Percentiles rank a stretch among this genome's conserved stretches.
Conservation (phyloP, 352 stramenopile genomes). For the Globisporangium carolinianum region DNA sequence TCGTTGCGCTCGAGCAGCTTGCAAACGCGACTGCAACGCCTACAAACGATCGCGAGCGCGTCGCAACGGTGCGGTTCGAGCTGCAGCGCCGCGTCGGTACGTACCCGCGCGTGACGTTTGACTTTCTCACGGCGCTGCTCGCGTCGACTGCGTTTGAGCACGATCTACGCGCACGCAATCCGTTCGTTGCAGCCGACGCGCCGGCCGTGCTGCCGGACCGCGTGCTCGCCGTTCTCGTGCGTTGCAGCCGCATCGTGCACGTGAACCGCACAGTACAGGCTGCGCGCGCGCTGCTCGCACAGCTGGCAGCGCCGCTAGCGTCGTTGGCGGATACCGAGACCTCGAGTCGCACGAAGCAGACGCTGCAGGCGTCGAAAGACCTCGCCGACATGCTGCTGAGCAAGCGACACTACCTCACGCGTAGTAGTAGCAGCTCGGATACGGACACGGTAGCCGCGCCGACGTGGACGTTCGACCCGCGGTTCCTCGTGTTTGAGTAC, state of each 20-base stretch:
- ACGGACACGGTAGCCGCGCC: slow-evolving; percentile 12
- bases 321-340: not conserved
- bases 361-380: slow-evolving; percentile 76
- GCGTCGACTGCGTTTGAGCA: slow-evolving; percentile 47
- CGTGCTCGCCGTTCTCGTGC: slow-evolving; percentile 54
- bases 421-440: not conserved
- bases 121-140: slow-evolving; percentile 73
- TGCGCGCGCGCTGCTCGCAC: slow-evolving; percentile 22
- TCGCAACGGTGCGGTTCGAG: slow-evolving; percentile 42
- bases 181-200: slow-evolving; percentile 30
- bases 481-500: slow-evolving; percentile 99
- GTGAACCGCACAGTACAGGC: slow-evolving; percentile 71
- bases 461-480: slow-evolving; percentile 91
- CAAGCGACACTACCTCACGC: slow-evolving; percentile 66
- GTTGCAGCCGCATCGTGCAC: slow-evolving; percentile 81
- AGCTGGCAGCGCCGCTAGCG: slow-evolving; percentile 11
- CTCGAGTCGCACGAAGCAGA: slow-evolving; percentile 47
- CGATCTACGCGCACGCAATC: slow-evolving; percentile 62
- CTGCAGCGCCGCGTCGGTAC: slow-evolving; percentile 48
- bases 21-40: slow-evolving; percentile 40
- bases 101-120: slow-evolving; percentile 63
- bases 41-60: slow-evolving; percentile 4
- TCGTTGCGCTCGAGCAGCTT: slow-evolving; percentile 37
- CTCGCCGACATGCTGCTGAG: slow-evolving; percentile 66
- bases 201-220: slow-evolving; percentile 30